These are phyloP conservation scores for Apiospora saccharicola DNA, from an alignment of 2,329 filamentous ascomycete genomes.

Conservation along the genomic window DNA sequence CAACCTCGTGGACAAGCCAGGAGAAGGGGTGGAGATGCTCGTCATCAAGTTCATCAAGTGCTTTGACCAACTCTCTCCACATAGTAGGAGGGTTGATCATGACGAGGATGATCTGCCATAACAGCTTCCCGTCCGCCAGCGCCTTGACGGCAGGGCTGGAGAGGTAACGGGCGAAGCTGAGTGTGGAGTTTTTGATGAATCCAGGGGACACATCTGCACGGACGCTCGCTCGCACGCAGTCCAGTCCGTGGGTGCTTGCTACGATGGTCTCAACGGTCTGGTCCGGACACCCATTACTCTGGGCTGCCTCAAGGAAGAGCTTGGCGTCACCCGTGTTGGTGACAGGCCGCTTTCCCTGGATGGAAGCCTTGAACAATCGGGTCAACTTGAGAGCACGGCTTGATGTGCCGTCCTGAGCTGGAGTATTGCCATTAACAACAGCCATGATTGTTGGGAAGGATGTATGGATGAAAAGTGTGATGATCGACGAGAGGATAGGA, in stretches of 20 bases:
- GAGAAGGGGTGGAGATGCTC: slow-evolving; percentile 48
- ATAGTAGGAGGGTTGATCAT: slow-evolving; percentile 61
- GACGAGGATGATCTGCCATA: slow-evolving; percentile 53
- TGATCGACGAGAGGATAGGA: background rate
- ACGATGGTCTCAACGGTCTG: slow-evolving; percentile 40
- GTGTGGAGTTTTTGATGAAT: slow-evolving; percentile 43
- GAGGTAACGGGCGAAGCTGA: slow-evolving; percentile 49
- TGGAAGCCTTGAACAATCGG: slow-evolving; percentile 23
- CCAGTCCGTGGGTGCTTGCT: slow-evolving; percentile 36
- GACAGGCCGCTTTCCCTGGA: slow-evolving; percentile 37
- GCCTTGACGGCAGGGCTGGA: slow-evolving; percentile 53
- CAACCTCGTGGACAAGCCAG: slow-evolving; percentile 58
- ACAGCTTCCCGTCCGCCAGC: slow-evolving; percentile 57
- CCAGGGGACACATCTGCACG: slow-evolving; percentile 35
- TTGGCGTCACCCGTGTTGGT: slow-evolving; percentile 34
- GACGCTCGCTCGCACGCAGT: slow-evolving; percentile 36
- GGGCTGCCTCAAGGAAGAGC: slow-evolving; percentile 42
- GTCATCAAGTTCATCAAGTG: slow-evolving; percentile 40
- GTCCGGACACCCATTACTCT: slow-evolving; percentile 31
- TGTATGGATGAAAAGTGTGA: background rate
- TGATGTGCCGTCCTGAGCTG: background rate
- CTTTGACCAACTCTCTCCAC: slow-evolving; percentile 54
- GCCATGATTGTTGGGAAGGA: background rate
- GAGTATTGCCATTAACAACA: background rate
- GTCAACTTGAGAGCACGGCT: background rate